Evolutionary conservation across 2,329 filamentous ascomycete genomes (phyloP), one percentile per base, ranked within the genome.

Genomic region (Pseudocercospora crystallina): DNA sequence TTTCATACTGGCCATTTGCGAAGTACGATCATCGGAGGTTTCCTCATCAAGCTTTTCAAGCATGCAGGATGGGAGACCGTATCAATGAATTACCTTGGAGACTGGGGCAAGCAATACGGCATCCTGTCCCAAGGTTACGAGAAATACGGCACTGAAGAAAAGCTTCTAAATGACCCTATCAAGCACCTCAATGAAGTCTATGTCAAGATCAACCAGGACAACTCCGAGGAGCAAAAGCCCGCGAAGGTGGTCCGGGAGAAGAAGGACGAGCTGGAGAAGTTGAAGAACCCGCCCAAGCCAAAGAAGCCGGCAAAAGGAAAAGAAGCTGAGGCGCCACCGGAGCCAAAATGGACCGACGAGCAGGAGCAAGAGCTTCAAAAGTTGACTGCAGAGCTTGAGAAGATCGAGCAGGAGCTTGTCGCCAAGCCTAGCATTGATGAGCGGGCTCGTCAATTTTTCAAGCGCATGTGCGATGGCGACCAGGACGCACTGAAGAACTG

Each of bases 151-250:
- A 82, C 80, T 53, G 87, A 92, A 69, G 83, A 86, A 60, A 81
- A 83, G 52, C 77, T 94, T 10, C 70, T 80, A 56, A 77, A 78
- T 41, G 87, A 92, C 63, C 88, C 89, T 10, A 90, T 92, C 65
- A 87, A 88, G 69, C 89, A 94, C 68, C 75, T 94, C 8, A 91
- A 86, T 69, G 82, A 90, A 63, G 84, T 94, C 44, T 94, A 92
- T 63, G 87, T 91, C 56, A 81, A 83, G 69, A 89, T 92, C 69
- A 83, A 83, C 60, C 76, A 76, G 33, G 76, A 85, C 3, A 79
- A 85, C 56, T 70, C 75, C 2, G 80, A 77, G 0, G 84, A 90
- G 73, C 85, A 86, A 58, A 85, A 86, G 57, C 67, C 79, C 52
- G 81, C 85, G 17, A 83, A 84, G 61, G 76, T 62, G 52, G 53